Conservation (phyloP, 139 green algal genomes). For the Tetradesmus obliquus region DNA sequence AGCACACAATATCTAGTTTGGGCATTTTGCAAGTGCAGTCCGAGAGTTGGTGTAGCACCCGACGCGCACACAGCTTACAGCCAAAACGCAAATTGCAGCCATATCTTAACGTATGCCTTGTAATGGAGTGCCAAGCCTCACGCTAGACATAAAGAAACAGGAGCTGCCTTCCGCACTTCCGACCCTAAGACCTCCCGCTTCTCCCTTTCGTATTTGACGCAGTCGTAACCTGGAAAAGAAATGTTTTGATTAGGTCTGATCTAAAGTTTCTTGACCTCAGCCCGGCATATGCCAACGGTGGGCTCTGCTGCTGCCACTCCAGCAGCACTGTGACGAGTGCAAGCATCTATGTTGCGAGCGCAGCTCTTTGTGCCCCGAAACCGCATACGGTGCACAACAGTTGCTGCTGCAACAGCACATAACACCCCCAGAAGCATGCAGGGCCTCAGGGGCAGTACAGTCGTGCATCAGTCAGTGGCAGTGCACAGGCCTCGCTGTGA, state of each 20-base stretch:
- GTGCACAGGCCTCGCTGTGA: constrained; percentile 24
- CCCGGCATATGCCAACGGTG: neutral
- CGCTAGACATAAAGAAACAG: neutral
- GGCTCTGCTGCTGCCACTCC: neutral
- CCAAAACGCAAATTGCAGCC: neutral
- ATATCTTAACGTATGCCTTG: neutral
- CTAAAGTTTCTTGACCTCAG: neutral
- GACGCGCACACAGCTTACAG: neutral
- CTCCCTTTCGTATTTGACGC: neutral
- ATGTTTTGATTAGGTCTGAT: neutral
- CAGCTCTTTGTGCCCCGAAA: neutral
- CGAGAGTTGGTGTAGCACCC: constrained; percentile 3
- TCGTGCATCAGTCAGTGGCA: neutral
- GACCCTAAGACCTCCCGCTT: neutral
- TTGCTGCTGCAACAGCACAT: neutral
- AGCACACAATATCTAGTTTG: constrained; percentile 12
- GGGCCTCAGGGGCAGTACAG: neutral
- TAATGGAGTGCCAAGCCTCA: neutral
- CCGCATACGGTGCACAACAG: neutral
- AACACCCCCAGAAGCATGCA: neutral
- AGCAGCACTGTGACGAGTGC: neutral
- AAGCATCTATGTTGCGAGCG: neutral
- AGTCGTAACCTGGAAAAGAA: neutral
- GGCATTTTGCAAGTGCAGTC: neutral
- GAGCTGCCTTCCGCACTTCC: neutral